A percentile compares a stretch with the other conserved stretches of the same genome.
phyloP scores from a whole-genome alignment of 257 asterid species.

The Solanum pennellii region DNA sequence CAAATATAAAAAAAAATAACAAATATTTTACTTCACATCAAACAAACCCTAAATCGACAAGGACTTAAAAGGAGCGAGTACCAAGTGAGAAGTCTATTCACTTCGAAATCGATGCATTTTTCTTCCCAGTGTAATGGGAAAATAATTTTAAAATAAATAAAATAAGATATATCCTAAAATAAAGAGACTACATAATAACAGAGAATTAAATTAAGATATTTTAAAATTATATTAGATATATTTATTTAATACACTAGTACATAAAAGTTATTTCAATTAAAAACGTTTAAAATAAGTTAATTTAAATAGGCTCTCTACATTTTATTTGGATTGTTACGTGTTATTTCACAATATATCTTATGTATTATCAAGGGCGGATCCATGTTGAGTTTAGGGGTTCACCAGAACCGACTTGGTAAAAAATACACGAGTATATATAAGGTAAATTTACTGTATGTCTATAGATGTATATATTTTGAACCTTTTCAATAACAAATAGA shows the following conservation, averaged over 20 bases:
- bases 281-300: too few species aligned
- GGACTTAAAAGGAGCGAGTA: background rate
- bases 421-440: too few species aligned
- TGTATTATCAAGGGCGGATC: too few species aligned
- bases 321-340: too few species aligned
- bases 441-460: too few species aligned
- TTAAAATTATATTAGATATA: background rate
- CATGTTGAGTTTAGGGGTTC: too few species aligned
- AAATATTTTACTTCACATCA: too few species aligned
- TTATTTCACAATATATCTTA: background rate
- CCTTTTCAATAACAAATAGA: too few species aligned
- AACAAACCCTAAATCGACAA: too few species aligned
- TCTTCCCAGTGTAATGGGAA: background rate
- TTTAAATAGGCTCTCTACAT: background rate
- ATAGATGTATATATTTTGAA: too few species aligned
- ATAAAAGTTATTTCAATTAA: too few species aligned
- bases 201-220: background rate
- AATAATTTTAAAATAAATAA: background rate
- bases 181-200: background rate
- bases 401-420: rapidly evolving
- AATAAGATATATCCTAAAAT: background rate
- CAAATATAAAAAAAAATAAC: too few species aligned
- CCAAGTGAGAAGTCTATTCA: background rate
- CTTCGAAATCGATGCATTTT: background rate
- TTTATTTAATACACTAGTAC: background rate